These are phyloP conservation scores for Diddensiella caesifluorescens DNA, from an alignment of 805 yeast genomes.

Conservation along the genomic window DNA sequence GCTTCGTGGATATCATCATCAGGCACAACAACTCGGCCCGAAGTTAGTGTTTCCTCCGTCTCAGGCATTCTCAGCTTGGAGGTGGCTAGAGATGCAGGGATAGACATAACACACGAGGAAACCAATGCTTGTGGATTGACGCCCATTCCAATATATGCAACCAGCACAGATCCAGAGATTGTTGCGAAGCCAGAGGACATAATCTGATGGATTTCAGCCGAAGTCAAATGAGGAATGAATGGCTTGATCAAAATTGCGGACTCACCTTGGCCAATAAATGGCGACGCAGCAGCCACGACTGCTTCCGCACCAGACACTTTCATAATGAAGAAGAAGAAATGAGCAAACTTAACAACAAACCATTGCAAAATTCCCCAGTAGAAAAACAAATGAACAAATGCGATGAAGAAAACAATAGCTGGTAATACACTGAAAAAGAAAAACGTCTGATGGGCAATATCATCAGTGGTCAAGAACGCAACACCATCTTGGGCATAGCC, in stretches of 20 bases:
- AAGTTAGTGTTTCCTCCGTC: slow-evolving; percentile 48
- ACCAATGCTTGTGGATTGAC: slow-evolving; percentile 57
- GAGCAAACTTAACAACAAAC: slow-evolving; percentile 51
- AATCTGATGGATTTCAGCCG: slow-evolving; percentile 57
- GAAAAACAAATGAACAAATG: slow-evolving; percentile 55
- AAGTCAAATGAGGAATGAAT: slow-evolving; percentile 52
- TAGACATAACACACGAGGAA: slow-evolving; percentile 65
- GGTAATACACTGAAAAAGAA: slow-evolving; percentile 57
- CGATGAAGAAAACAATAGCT: slow-evolving; percentile 59
- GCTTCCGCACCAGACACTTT: slow-evolving; percentile 60
- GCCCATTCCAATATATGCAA: slow-evolving; percentile 58
- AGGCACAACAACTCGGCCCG: slow-evolving; percentile 45
- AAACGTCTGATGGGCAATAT: slow-evolving; percentile 39
- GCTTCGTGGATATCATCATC: slow-evolving; percentile 41
- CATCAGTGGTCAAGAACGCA: slow-evolving; percentile 47
- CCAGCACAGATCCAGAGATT: slow-evolving; percentile 59
- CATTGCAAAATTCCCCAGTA: slow-evolving; percentile 58
- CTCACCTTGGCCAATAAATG: slow-evolving; percentile 63
- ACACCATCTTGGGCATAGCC: slow-evolving; percentile 57
- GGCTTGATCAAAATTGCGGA: slow-evolving; percentile 57
- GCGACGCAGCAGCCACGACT: slow-evolving; percentile 61
- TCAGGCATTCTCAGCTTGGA: slow-evolving; percentile 58
- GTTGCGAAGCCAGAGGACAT: slow-evolving; percentile 62
- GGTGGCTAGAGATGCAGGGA: slow-evolving; percentile 58
- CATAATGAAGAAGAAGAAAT: slow-evolving; percentile 56